Base-by-base conservation (phyloP, 768 basidiomycete genomes). In the Collybia mongolica region DNA sequence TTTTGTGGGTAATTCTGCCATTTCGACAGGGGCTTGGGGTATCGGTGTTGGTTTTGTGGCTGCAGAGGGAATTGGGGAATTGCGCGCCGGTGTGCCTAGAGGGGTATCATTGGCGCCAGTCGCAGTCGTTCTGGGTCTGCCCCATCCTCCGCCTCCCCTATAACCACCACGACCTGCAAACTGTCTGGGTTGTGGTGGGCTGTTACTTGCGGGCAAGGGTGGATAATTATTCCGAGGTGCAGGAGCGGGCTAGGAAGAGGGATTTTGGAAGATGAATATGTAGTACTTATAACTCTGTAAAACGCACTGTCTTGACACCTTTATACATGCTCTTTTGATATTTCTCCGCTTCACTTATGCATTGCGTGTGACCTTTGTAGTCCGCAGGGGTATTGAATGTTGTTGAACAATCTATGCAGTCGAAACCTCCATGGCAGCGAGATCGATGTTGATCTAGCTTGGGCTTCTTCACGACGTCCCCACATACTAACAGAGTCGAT, bases 311-410 rank as follows among this genome's bases (percentile, higher is more conserved):
- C 72, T 88, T 90, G 0, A 82, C 79, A 7, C 90, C 92, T 61
- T 88, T 92, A 65, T 93, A 95, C 50, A 94, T 63, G 44, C 77
- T 71, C 67, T 92, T 92, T 72, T 97, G 83, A 62, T 97, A 96
- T 65, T 96, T 97, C 67, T 97, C 90, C 2, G 90, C 94, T 68
- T 97, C 94, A 53, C 79, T 84, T 39, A 97, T 84, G 65, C 94
- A 97, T 24, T 80, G 73, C 8, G 88, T 94, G 63, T 97, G 90
- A 0, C 69, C 72, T 67, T 91, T 93, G 74, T 84, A 96, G 52
- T 93, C 83, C 7, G 75, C 74, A 2, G 90, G 89, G 6, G 79
- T 77, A 20, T 80, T 71, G 69, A 96, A 97, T 0, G 89, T 88
- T 44, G 77, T 87, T n/a, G 83, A 86, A 67, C 93, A 97, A 63